Conservation (phyloP, 495 filamentous ascomycete genomes). For the Chaetomidium leptoderma region DNA sequence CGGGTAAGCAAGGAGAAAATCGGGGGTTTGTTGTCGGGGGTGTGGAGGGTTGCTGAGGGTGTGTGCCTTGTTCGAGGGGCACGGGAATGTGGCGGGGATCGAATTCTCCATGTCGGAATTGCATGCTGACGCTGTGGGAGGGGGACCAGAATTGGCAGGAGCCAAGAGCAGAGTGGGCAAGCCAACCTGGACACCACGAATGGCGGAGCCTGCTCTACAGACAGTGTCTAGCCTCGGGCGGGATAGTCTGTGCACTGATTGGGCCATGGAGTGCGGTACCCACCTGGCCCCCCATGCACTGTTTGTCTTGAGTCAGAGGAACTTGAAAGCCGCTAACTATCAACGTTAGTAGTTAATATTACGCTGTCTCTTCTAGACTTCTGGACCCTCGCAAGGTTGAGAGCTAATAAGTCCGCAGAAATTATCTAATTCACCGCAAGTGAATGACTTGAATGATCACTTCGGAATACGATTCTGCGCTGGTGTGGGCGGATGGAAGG, state of each 20-base stretch:
- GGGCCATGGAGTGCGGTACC: too few relatives aligned
- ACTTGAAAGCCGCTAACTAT: too few relatives aligned
- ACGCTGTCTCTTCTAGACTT: too few relatives aligned
- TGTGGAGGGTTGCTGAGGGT: not conserved
- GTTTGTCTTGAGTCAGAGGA: too few relatives aligned
- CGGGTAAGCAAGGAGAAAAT: constrained; percentile 6
- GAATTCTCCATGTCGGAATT: constrained; percentile 33
- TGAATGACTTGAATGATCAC: too few relatives aligned
- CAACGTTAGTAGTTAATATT: too few relatives aligned
- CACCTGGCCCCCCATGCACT: too few relatives aligned
- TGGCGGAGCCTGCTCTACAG: not conserved
- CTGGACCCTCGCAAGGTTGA: too few relatives aligned
- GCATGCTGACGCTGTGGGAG: constrained; percentile 23
- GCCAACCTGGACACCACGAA: not conserved
- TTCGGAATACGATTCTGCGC: too few relatives aligned
- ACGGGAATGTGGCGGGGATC: constrained; percentile 25
- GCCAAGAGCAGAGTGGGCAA: constrained; percentile 4
- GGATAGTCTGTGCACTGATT: not conserved
- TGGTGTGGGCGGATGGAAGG: too few relatives aligned
- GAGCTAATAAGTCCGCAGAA: too few relatives aligned
- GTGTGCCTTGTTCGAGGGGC: not conserved
- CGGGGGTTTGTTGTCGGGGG: not conserved
- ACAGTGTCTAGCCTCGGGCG: constrained; percentile 15
- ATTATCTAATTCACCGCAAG: too few relatives aligned
- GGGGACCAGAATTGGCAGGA: constrained; percentile 18